Percentiles rank a stretch among this genome's conserved stretches.
Conservation (phyloP, 2,329 filamentous ascomycete species). For the Pseudogymnoascus pannorum region DNA sequence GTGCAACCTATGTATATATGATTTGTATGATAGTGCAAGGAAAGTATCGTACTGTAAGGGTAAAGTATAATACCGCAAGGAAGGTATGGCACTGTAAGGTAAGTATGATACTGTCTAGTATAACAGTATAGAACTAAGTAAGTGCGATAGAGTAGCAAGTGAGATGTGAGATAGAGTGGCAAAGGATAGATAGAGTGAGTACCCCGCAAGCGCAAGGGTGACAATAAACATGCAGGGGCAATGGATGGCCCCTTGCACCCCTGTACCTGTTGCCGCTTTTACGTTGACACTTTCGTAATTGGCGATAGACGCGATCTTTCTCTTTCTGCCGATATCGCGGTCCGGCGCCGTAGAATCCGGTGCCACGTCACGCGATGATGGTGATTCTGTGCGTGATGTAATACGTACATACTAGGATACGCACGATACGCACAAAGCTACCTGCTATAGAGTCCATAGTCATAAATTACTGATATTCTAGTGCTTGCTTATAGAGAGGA, state of each 20-base stretch:
- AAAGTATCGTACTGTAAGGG: not conserved
- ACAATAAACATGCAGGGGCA: not conserved
- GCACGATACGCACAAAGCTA: not conserved
- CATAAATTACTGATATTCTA: not conserved
- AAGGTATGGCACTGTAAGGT: not conserved
- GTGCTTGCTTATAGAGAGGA: not conserved
- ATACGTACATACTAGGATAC: not conserved
- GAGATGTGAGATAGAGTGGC: not conserved
- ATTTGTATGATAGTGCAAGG: not conserved
- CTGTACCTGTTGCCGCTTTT: not conserved
- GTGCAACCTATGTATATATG: not conserved
- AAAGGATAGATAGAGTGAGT: not conserved
- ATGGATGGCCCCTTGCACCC: not conserved
- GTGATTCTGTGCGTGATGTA: not conserved
- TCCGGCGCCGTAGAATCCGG: not conserved
- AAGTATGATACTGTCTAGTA: not conserved
- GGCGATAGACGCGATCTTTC: not conserved
- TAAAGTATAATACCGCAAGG: not conserved
- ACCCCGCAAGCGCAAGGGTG: constrained; percentile 7
- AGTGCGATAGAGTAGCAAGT: not conserved
- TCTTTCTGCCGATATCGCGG: not conserved
- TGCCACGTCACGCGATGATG: not conserved
- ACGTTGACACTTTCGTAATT: not conserved
- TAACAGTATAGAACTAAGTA: too few relatives aligned
- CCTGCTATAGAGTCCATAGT: too few relatives aligned